Percentiles rank a stretch among this genome's conserved stretches.
Conservation (phyloP, 2,329 filamentous ascomycete species). For the Teratosphaeria pseudoeucalypti region DNA sequence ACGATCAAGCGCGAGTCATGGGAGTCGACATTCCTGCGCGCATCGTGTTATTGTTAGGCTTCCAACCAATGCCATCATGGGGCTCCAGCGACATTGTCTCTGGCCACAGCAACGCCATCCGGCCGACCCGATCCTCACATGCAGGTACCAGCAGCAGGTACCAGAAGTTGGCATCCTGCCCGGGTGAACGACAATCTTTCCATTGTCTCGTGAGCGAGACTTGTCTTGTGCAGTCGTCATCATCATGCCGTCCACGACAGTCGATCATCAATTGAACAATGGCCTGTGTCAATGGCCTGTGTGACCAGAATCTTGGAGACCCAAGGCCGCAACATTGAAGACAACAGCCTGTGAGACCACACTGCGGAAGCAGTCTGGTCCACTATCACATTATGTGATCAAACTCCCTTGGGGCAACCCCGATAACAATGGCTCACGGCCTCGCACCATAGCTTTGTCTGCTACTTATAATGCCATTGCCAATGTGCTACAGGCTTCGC, state of each 20-base stretch:
- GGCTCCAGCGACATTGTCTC: not conserved
- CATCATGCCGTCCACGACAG: not conserved
- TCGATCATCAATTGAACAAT: no score
- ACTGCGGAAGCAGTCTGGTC: no score
- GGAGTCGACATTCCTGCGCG: no score
- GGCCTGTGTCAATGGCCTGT: no score
- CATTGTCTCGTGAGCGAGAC: not conserved
- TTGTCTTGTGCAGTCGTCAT: not conserved
- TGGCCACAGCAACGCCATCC: not conserved
- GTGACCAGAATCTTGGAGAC: not conserved
- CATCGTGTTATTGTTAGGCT: not conserved
- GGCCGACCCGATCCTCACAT: no score
- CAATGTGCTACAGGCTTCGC: not conserved
- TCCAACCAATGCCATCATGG: not conserved
- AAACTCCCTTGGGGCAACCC: not conserved
- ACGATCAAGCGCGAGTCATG: not conserved
- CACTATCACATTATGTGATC: not conserved
- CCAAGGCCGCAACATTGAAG: not conserved
- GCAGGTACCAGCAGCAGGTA: no score
- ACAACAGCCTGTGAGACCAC: not conserved
- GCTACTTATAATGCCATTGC: not conserved
- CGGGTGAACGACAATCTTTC: not conserved
- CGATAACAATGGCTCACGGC: not conserved
- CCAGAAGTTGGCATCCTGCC: not conserved
- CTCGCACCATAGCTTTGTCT: not conserved